phyloP scores from a whole-genome alignment of 768 basidiomycete genomes.

The Boletus coccyginus region DNA sequence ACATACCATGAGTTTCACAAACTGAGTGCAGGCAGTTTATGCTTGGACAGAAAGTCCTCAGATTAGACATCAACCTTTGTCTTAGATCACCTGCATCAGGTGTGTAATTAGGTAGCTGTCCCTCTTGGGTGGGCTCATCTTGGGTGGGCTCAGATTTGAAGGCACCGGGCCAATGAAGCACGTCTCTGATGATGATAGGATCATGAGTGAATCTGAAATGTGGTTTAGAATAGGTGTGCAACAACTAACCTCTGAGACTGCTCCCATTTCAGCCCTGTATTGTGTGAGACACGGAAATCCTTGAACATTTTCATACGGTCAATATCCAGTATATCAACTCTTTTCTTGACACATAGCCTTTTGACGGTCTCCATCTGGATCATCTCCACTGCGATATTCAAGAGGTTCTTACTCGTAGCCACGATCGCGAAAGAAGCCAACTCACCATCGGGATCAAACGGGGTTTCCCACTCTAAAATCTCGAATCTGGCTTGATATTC shows the following conservation, averaged over 20 bases:
- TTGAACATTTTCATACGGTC: conserved; percentile 32
- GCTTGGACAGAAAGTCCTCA: conserved; percentile 44
- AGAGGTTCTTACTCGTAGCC: neutral
- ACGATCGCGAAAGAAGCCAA: neutral
- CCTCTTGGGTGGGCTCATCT: neutral
- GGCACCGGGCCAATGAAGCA: conserved; percentile 36
- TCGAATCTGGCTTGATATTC: conserved; percentile 30
- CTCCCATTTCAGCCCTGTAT: conserved; percentile 43
- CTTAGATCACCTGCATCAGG: conserved; percentile 30
- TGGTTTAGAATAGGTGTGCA: neutral
- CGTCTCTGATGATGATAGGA: conserved; percentile 31
- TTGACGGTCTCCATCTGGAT: conserved; percentile 46
- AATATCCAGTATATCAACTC: conserved; percentile 35
- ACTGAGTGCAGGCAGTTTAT: conserved; percentile 40
- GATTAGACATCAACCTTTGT: conserved; percentile 30
- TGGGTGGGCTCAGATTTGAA: neutral
- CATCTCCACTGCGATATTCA: conserved; percentile 39
- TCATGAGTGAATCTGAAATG: neutral
- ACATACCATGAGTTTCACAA: conserved; percentile 41
- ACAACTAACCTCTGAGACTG: conserved; percentile 39
- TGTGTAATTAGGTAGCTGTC: conserved; percentile 1
- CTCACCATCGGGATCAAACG: conserved; percentile 52
- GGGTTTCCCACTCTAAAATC: conserved; percentile 35
- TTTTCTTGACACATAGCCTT: conserved; percentile 33
- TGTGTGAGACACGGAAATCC: conserved; percentile 19